Base-by-base conservation (phyloP, 2,329 filamentous ascomycete species). In the Cladophialophora psammophila region DNA sequence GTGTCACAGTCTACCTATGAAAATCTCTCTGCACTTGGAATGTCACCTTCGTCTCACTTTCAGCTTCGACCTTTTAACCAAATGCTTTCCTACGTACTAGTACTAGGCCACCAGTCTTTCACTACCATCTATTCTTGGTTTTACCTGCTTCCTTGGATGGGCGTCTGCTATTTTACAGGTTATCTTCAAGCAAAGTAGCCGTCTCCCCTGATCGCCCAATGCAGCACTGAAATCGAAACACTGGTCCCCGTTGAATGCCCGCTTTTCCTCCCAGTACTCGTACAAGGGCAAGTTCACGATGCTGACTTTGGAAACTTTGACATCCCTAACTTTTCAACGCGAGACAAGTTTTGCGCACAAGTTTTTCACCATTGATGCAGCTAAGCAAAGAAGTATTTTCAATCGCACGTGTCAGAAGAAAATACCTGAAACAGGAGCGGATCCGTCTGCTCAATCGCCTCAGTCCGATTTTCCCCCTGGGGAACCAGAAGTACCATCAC, bases 341-440 rank as follows among this genome's bases (percentile, higher is more conserved):
- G 15, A 50, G 18, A 1, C 18, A 50, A 50, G 45, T 26, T 42
- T 50, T 9, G 12, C 45, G 26, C 45, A 1, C 45, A 50, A 50
- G 45, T 26, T 42, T 50, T 9, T 26, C 45, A 26, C 45, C 45
- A 26, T 50, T 61, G 59, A 18, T 53, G 53, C 59, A 61, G n/a
- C 18, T 20, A 31, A 56, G 38, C n/a, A n/a, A 15, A 13, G 35
- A 35, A 48, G 42, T 56, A 56, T 61, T 65, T 61, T 50, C 40
- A 61, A 36, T 54, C 53, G 60, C 63, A 65, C 50, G 57, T 56
- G 26, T 50, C 58, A 32, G 20, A 45, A 48, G n/a, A 20, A 6
- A 60, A 13, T 48, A 40, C 56, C 56, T 18, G 55, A 50, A 55
- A 56, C 32, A 26, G 55, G 63, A 60, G 36, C 32, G 34, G 9